phyloP scores from a whole-genome alignment of 2,329 filamentous ascomycete genomes.

The Podosphaera xanthii region DNA sequence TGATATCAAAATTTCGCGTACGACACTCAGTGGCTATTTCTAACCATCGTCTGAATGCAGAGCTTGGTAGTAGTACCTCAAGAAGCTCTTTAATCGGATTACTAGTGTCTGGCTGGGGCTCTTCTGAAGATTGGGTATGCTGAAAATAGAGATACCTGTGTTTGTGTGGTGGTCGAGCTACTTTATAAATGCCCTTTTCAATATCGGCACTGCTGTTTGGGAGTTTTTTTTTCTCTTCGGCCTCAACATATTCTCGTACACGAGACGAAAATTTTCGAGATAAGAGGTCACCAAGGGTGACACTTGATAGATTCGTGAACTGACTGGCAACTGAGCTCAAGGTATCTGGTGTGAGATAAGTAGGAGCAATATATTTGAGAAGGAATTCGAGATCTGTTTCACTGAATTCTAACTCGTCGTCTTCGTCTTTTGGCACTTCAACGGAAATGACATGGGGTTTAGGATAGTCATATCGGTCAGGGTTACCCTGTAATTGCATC shows the following conservation, averaged over 20 bases:
- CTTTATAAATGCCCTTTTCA: constrained; percentile 40
- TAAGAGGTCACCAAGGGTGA: constrained; percentile 60
- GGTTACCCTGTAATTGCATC: constrained; percentile 78
- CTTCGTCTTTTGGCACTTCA: constrained; percentile 11
- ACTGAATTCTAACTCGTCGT: constrained; percentile 37
- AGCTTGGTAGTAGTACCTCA: constrained; percentile 61
- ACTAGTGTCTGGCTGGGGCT: constrained; percentile 1
- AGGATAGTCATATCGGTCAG: constrained; percentile 71
- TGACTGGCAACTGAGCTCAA: constrained; percentile 59
- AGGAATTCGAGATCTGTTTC: constrained; percentile 73
- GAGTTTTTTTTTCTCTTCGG: constrained; percentile 30
- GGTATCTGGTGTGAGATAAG: constrained; percentile 79
- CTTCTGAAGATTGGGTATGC: constrained; percentile 17
- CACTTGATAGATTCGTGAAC: constrained; percentile 64
- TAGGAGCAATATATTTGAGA: constrained; percentile 71
- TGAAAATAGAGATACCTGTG: constrained; percentile 76
- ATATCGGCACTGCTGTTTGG: constrained; percentile 28
- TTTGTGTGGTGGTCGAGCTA: constrained; percentile 81
- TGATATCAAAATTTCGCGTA: constrained; percentile 49
- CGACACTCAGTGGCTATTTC: constrained; percentile 56
- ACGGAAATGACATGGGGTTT: constrained; percentile 32
- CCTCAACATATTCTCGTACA: constrained; percentile 48
- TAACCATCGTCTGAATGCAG: constrained; percentile 76
- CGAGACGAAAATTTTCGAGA: constrained; percentile 52
- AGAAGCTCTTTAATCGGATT: constrained; percentile 56